phyloP scores from a whole-genome alignment of 2,329 filamentous ascomycete genomes.

The Alternaria incomplexa region DNA sequence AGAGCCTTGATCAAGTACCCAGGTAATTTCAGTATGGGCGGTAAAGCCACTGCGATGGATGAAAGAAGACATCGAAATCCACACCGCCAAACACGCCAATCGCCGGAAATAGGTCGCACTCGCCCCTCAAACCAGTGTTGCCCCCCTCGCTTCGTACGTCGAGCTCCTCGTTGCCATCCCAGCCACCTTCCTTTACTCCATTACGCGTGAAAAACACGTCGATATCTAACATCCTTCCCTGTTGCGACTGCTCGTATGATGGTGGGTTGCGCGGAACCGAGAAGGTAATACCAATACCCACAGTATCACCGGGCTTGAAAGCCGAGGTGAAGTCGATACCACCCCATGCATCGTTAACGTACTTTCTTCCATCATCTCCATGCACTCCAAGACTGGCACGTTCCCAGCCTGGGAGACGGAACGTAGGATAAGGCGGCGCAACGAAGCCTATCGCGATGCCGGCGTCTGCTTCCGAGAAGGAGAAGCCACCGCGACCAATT shows the following conservation, averaged over 20 bases:
- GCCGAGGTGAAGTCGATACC: slow-evolving; percentile 70
- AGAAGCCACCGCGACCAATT: slow-evolving; percentile 45
- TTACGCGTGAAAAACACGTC: slow-evolving; percentile 75
- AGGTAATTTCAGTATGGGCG: slow-evolving; percentile 24
- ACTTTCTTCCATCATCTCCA: slow-evolving; percentile 78
- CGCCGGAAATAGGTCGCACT: slow-evolving; percentile 72
- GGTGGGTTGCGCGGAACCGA: slow-evolving; percentile 47
- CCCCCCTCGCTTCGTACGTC: slow-evolving; percentile 68
- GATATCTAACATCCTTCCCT: slow-evolving; percentile 51
- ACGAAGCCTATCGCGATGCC: slow-evolving; percentile 72
- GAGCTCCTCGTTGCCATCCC: slow-evolving; percentile 77
- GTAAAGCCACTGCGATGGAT: slow-evolving; percentile 64
- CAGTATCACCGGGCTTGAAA: slow-evolving; percentile 69
- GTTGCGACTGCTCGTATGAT: slow-evolving; percentile 35
- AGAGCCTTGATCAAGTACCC: neutral
- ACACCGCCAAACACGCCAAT: slow-evolving; percentile 74
- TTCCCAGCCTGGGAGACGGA: slow-evolving; percentile 82
- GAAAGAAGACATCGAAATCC: slow-evolving; percentile 70
- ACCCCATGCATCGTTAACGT: slow-evolving; percentile 76
- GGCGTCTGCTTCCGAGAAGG: slow-evolving; percentile 52
- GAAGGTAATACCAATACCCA: slow-evolving; percentile 76
- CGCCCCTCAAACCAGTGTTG: slow-evolving; percentile 71
- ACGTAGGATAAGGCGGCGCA: slow-evolving; percentile 77
- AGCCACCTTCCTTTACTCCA: slow-evolving; percentile 64
- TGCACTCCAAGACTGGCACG: slow-evolving; percentile 77